A percentile compares a stretch with the other conserved stretches of the same genome.
Conservation (phyloP, 768 basidiomycete genomes). For the Amanita subjunquillea region DNA sequence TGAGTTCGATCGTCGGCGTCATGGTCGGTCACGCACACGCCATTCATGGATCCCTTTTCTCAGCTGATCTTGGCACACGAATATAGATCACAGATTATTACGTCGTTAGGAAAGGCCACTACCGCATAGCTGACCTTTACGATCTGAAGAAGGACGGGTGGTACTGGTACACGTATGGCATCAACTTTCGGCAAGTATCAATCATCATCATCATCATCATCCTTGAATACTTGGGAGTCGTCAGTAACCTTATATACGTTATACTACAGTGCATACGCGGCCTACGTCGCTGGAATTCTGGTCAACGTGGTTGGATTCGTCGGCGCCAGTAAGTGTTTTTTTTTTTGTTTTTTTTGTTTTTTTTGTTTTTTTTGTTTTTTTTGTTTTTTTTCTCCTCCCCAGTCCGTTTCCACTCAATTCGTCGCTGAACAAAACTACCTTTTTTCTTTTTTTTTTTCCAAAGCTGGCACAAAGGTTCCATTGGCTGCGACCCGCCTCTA, state of each 20-base stretch:
- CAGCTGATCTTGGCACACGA: too few relatives aligned
- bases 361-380: too few relatives aligned
- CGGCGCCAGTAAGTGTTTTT: constrained; percentile 44
- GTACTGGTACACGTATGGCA: constrained; percentile 68
- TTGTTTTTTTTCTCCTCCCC: too few relatives aligned
- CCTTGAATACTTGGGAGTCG: too few relatives aligned
- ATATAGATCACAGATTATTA: constrained; percentile 68
- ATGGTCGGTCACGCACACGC: constrained; percentile 33
- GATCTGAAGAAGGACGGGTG: constrained; percentile 41
- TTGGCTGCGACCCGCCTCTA: constrained; percentile 62
- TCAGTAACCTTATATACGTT: not conserved
- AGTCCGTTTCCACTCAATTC: not conserved
- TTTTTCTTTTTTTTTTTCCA: too few relatives aligned
- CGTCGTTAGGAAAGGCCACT: constrained; percentile 57
- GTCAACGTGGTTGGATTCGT: constrained; percentile 80
- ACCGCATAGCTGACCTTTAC: constrained; percentile 65
- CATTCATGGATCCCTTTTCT: too few relatives aligned
- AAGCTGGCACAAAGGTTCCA: constrained; percentile 52
- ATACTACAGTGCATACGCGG: constrained; percentile 42
- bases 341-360: too few relatives aligned
- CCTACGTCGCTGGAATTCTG: constrained; percentile 64
- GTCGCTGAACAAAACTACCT: not conserved
- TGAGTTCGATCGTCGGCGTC: constrained; percentile 72
- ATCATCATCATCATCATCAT: too few relatives aligned
- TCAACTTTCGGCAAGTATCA: constrained; percentile 52